Conservation (phyloP, 495 filamentous ascomycete genomes). For the Opeltia flavorubescens region DNA sequence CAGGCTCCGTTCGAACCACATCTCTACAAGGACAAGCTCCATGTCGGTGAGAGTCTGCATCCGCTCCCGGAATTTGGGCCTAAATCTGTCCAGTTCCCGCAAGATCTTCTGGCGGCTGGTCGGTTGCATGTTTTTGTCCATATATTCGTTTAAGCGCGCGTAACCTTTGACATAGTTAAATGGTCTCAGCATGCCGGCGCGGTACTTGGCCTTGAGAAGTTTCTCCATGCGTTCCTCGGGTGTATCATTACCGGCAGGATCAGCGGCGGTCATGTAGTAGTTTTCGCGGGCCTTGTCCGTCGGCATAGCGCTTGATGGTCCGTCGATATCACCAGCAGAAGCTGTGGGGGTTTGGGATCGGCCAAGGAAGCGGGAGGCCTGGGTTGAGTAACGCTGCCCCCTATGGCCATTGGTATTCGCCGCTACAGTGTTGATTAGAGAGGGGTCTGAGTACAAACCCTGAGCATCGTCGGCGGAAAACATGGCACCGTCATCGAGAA, state of each 20-base stretch:
- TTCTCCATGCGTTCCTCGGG: slow-evolving; percentile 94
- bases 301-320: slow-evolving; percentile 43
- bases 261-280: slow-evolving; percentile 93
- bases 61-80: slow-evolving; percentile 90
- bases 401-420: slow-evolving; percentile 21
- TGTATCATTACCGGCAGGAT: slow-evolving; percentile 79
- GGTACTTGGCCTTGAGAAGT: slow-evolving; percentile 85
- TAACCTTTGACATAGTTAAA: slow-evolving; percentile 99
- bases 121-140: slow-evolving; percentile 72
- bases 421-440: slow-evolving; percentile 36
- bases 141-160: slow-evolving; percentile 71
- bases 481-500: slow-evolving; percentile 64
- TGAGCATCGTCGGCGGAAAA: slow-evolving; percentile 49
- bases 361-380: slow-evolving; percentile 20
- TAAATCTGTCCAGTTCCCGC: slow-evolving; percentile 77
- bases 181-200: slow-evolving; percentile 83
- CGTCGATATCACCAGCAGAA: slow-evolving; percentile 42
- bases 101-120: slow-evolving; percentile 75
- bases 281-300: slow-evolving; percentile 74
- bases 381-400: slow-evolving; percentile 23
- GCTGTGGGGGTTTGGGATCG: slow-evolving; percentile 29
- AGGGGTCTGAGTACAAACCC: slow-evolving; percentile 40
- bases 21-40: slow-evolving; percentile 84
- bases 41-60: slow-evolving; percentile 84
- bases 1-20: slow-evolving; percentile 93